phyloP scores from a whole-genome alignment of 2,329 filamentous ascomycete genomes.

The Venturia effusa region DNA sequence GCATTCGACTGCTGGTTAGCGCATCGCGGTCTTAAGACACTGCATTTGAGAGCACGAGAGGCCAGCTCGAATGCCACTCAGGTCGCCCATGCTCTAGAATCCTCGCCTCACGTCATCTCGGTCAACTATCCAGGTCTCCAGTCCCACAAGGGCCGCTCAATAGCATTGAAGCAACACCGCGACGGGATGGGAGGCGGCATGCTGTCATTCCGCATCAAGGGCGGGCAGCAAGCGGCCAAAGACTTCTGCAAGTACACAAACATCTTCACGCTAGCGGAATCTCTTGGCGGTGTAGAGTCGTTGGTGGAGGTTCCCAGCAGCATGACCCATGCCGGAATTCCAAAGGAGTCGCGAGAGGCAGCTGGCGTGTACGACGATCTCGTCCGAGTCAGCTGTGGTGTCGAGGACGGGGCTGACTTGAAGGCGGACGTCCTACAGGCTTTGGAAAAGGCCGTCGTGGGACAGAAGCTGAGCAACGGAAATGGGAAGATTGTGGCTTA shows the following conservation, averaged over 20 bases:
- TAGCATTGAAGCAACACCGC: conserved; percentile 85
- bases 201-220: conserved; percentile 89
- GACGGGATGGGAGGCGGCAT: conserved; percentile 93
- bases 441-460: conserved; percentile 59
- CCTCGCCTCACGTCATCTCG: conserved; percentile 68
- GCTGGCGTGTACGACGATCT: conserved; percentile 94
- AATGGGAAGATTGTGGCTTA: not conserved
- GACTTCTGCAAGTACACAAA: conserved; percentile 82
- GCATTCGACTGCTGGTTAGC: conserved; percentile 98
- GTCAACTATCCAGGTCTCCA: conserved; percentile 93
- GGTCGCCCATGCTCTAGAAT: conserved; percentile 66
- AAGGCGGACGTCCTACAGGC: conserved; percentile 73
- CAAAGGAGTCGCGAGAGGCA: conserved; percentile 76
- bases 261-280: conserved; percentile 90
- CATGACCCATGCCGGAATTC: conserved; percentile 97
- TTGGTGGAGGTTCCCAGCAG: conserved; percentile 84
- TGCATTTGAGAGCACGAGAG: conserved; percentile 83
- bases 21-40: conserved; percentile 90
- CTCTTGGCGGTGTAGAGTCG: conserved; percentile 81
- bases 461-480: conserved; percentile 8
- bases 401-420: conserved; percentile 83
- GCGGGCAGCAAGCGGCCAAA: conserved; percentile 76
- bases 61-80: conserved; percentile 70
- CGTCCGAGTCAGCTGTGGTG: conserved; percentile 83
- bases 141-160: conserved; percentile 74